Conservation (phyloP, 192 early-diverging fungal species). For the Coemansia sp. region DNA sequence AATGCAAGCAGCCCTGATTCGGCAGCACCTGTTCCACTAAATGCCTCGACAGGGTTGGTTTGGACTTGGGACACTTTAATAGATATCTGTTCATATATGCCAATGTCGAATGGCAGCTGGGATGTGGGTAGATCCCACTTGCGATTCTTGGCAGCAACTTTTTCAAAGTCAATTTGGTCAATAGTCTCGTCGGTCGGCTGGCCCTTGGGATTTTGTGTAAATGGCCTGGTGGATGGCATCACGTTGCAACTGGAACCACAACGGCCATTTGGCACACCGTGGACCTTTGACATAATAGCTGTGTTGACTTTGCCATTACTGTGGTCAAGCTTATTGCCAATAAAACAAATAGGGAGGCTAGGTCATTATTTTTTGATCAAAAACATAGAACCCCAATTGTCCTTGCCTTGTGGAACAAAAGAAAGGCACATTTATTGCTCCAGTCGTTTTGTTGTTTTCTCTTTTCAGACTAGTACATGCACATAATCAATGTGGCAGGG, state of each 20-base stretch:
- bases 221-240: constrained; percentile 25
- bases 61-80: constrained; percentile 20
- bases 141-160: constrained; percentile 12
- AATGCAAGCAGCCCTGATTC: constrained; percentile 24
- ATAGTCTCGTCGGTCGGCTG: constrained; percentile 28
- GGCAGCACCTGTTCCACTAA: constrained; percentile 27
- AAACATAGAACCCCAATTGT: background rate
- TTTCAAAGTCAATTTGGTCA: constrained; percentile 37
- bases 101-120: constrained; percentile 19
- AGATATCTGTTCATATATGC: constrained; percentile 4
- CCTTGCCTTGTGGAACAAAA: background rate
- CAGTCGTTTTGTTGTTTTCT: background rate
- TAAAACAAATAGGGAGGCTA: background rate
- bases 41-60: constrained; percentile 12
- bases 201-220: background rate
- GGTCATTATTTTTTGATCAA: background rate
- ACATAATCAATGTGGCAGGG: background rate
- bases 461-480: background rate
- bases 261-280: constrained; percentile 37
- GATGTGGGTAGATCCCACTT: constrained; percentile 20
- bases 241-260: constrained; percentile 41
- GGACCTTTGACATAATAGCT: constrained; percentile 46
- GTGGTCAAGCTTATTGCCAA: constrained; percentile 13
- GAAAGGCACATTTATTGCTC: background rate
- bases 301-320: constrained; percentile 18